A percentile compares a stretch with the other conserved stretches of the same genome.
phyloP scores from a whole-genome alignment of 2,329 filamentous ascomycete genomes.

The Emericellopsis atlantica region DNA sequence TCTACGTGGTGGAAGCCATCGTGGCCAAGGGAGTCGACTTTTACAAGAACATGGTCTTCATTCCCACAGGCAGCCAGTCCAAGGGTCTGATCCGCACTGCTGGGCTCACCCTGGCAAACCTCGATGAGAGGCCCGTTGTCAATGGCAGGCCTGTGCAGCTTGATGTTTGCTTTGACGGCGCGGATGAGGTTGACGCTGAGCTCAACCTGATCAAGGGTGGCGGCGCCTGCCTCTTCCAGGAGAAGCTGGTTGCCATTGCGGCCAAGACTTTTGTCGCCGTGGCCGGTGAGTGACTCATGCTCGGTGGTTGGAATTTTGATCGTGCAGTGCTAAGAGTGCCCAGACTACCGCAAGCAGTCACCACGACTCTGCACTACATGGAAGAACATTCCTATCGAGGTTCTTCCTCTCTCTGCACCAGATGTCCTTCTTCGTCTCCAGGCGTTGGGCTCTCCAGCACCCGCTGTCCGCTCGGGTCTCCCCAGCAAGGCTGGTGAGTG shows the following conservation, averaged over 20 bases:
- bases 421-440: constrained; percentile 63
- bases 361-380: constrained; percentile 61
- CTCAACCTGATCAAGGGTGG: constrained; percentile 97
- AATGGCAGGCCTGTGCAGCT: constrained; percentile 36
- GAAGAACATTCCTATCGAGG: constrained; percentile 85
- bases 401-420: constrained; percentile 71
- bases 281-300: constrained; percentile 44
- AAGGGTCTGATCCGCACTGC: constrained; percentile 74
- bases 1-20: constrained; percentile 79
- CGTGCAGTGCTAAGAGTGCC: constrained; percentile 2
- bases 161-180: constrained; percentile 90
- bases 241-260: constrained; percentile 84
- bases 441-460: constrained; percentile 58
- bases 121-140: constrained; percentile 55
- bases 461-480: constrained; percentile 59
- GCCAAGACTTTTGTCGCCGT: constrained; percentile 81
- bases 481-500: constrained; percentile 73
- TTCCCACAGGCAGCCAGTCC: constrained; percentile 86
- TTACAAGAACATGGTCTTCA: constrained; percentile 61
- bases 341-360: constrained; percentile 85
- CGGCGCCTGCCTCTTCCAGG: constrained; percentile 93
- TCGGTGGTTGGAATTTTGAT: neutral
- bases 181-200: constrained; percentile 90
- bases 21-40: constrained; percentile 41
- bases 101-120: constrained; percentile 63